These are phyloP conservation scores for Aspergillus glaucus DNA, from an alignment of 2,329 filamentous ascomycete species.

Conservation along the genomic window DNA sequence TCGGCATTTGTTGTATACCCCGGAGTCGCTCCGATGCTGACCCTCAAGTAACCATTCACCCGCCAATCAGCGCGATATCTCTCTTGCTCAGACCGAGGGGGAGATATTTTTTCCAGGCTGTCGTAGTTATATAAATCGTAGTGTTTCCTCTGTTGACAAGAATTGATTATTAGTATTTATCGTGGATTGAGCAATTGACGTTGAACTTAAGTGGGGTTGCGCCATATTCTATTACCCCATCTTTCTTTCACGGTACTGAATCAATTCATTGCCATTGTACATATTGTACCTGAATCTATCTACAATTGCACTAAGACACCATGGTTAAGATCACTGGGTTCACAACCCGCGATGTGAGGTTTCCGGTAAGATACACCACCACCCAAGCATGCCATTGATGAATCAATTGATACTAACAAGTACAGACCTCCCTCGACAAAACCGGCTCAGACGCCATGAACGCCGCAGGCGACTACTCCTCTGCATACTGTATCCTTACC, in stretches of 20 bases:
- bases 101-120: neutral
- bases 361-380: slow-evolving; percentile 46
- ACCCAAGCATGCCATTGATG: neutral
- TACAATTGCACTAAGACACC: slow-evolving; percentile 7
- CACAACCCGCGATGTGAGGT: slow-evolving; percentile 66
- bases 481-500: slow-evolving; percentile 87
- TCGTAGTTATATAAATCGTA: neutral
- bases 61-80: too few species aligned
- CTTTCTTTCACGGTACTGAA: neutral
- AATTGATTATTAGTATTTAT: too few species aligned
- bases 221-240: neutral
- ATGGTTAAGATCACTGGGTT: slow-evolving; percentile 66
- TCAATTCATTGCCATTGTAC: neutral
- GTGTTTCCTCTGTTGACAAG: too few species aligned
- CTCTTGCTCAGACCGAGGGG: too few species aligned
- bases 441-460: slow-evolving; percentile 98
- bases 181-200: too few species aligned
- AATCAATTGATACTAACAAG: neutral
- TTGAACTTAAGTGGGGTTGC: neutral
- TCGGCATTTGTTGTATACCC: too few species aligned
- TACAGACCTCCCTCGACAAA: slow-evolving; percentile 86
- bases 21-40: too few species aligned
- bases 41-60: too few species aligned
- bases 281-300: neutral
- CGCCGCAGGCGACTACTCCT: slow-evolving; percentile 82